Base-by-base conservation (phyloP, 352 stramenopile genomes). In the Phytophthora citrophthora region DNA sequence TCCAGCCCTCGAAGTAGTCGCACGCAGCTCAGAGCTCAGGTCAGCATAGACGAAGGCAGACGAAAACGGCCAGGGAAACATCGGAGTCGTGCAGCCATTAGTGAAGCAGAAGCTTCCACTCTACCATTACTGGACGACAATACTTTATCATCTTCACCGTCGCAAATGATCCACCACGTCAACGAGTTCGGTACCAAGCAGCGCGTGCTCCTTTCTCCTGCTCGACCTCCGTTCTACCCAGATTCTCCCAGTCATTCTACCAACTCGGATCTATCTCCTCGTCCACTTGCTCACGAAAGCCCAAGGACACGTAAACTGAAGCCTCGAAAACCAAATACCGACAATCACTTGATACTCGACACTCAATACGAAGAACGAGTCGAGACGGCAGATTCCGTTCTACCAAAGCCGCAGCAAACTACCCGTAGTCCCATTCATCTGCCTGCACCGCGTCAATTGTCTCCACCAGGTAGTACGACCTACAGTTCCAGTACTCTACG, bases 151-250 rank as follows among this genome's bases (percentile, higher is more conserved):
- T 27, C 23, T 12, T 63, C 50, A 29, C 29, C 41, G 2, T 41
- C 63, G 7, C 75, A 88, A 27, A 76, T 92, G 12, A 63, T 90
- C 18, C 76, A 74, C 26, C 81, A 90, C 26, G 73, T 85, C 54
- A 92, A 92, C 61, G 81, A 90, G 54, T 90, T 90, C 40, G 83
- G 83, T 6, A 77, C 39, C 8, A 71, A 61, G 1, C 81, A 92
- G 38, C 71, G 83, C 47, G 71, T 92, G 11, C 72, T 90, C 5
- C 48, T 90, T 16, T 90, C 83, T 1, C 73, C 83, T 1, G 64
- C 76, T 6, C 83, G 80, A 13, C 73, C 83, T 10, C 79, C 81
- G 10, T 89, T 72, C 41, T 90, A 88, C 61, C 44, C 41, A 26
- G 49, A 72, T 38, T 31, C 7, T 54, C 1, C 9, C 46, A 11